Conservation (phyloP, 306 rosid genomes). For the Phaseolus lunatus region DNA sequence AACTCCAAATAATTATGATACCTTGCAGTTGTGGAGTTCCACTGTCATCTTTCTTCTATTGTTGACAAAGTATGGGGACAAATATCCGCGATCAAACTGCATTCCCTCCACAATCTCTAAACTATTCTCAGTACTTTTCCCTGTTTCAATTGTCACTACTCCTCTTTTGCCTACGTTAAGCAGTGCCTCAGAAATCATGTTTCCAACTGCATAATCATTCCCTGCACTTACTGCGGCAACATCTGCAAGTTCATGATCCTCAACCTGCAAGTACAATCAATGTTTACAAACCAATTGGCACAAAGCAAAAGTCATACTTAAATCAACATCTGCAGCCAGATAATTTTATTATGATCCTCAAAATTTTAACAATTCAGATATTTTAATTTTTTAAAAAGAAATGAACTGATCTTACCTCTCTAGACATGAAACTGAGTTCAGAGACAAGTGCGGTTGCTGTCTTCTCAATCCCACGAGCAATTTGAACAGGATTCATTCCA, state of each 20-base stretch:
- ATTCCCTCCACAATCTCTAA: conserved; percentile 91
- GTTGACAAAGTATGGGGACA: conserved; percentile 84
- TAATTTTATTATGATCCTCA: conserved; percentile 17
- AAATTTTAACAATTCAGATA: background rate
- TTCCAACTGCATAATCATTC: conserved; percentile 79
- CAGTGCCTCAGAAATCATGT: conserved; percentile 83
- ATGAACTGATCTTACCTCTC: conserved; percentile 62
- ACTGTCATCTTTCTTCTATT: conserved; percentile 71
- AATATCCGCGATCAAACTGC: conserved; percentile 90
- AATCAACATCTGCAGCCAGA: conserved; percentile 25
- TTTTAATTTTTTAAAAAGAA: background rate
- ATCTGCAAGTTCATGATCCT: conserved; percentile 80
- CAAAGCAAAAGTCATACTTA: conserved; percentile 16
- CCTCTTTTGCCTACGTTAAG: conserved; percentile 80
- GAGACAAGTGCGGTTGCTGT: conserved; percentile 81
- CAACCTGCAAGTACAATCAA: conserved; percentile 63
- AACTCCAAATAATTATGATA: conserved; percentile 41
- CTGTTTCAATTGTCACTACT: conserved; percentile 83
- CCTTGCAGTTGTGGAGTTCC: conserved; percentile 92
- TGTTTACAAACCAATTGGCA: conserved; percentile 35
- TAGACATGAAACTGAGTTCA: conserved; percentile 78
- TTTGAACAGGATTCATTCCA: conserved; percentile 92
- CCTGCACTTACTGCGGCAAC: conserved; percentile 96
- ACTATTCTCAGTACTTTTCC: conserved; percentile 66
- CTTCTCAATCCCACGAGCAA: conserved; percentile 89